Evolutionary conservation across 2,329 filamentous ascomycete genomes (phyloP).

Genomic region (Trichoderma sp.): DNA sequence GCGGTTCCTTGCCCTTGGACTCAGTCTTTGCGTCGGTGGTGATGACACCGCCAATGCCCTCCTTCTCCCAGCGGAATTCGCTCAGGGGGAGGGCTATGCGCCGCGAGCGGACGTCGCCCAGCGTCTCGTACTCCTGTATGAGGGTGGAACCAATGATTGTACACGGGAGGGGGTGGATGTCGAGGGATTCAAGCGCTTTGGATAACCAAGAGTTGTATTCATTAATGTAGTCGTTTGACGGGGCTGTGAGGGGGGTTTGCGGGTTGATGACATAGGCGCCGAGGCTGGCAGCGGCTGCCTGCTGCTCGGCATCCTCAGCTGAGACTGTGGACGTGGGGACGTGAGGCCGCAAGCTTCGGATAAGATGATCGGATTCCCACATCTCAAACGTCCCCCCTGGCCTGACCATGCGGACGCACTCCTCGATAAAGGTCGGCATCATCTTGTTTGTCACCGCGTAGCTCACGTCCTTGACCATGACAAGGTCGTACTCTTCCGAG

Average conservation of each 20-base stretch:
- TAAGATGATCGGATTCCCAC: slow-evolving; percentile 85
- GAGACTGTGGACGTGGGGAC: slow-evolving; percentile 55
- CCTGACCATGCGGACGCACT: slow-evolving; percentile 75
- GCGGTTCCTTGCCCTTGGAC: slow-evolving; percentile 51
- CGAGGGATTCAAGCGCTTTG: slow-evolving; percentile 72
- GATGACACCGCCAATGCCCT: slow-evolving; percentile 66
- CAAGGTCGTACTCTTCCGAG: slow-evolving; percentile 79
- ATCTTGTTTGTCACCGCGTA: slow-evolving; percentile 65
- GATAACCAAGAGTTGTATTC: slow-evolving; percentile 85
- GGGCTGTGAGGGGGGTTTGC: slow-evolving; percentile 79
- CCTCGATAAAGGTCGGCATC: slow-evolving; percentile 63
- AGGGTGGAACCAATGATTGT: slow-evolving; percentile 75
- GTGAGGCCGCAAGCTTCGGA: slow-evolving; percentile 82
- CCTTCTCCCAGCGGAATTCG: slow-evolving; percentile 84
- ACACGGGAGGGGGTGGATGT: slow-evolving; percentile 76
- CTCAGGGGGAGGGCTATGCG: slow-evolving; percentile 85
- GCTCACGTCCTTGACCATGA: slow-evolving; percentile 85
- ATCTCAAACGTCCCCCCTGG: slow-evolving; percentile 81
- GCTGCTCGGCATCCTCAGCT: slow-evolving; percentile 53
- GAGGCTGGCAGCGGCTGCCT: slow-evolving; percentile 68
- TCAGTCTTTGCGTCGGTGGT: slow-evolving; percentile 64
- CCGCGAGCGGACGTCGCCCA: slow-evolving; percentile 71
- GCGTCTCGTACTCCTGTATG: slow-evolving; percentile 74
- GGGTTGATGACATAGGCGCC: slow-evolving; percentile 82
- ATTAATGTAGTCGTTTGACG: slow-evolving; percentile 78